Base-by-base conservation (phyloP, 192 early-diverging fungal genomes). In the Backusella morwellensis region DNA sequence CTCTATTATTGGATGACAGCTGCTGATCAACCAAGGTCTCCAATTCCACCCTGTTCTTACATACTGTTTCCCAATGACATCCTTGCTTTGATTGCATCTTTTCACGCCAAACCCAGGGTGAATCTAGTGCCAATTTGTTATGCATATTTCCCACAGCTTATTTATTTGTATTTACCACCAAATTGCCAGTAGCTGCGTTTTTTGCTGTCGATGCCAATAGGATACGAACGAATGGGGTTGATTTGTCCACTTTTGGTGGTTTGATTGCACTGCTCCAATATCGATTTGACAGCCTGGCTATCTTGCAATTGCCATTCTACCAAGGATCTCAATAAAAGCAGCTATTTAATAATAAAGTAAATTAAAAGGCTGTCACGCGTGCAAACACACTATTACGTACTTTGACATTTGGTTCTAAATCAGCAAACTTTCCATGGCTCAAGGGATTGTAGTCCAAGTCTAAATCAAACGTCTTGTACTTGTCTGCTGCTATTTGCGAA, bases 241-340 rank as follows among this genome's bases (percentile, higher is more conserved):
- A 6, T 41, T 54, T 82, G 68, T 6, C 69, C 23, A 17, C 67
- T 47, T 8, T 35, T 54, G 1, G 34, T 66, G 23, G 32, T 36
- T 17, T 36, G 40, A 56, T 68, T 63, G 38, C 56, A 66, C 6
- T 66, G 54, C 1, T 77, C 77, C 8, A 82, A 68, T 1, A 68
- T 42, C 14, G 59, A 29, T 66, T 68, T 68, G 12, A 82, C 59
- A 35, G 76, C 72, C 11, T 52, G 34, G 35, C 80, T 72, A 38
- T 82, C 80, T 68, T 77, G 73, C 3, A 82, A 32, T 19, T 82
- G 80, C 80, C 76, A 82, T 56, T 82, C 80, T 8, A 82, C 72
- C 35, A 82, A 35, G 0, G 69, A 67, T 34, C 70, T 70, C 42
- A 82, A 44, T 35, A 82, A 50, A 19, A 72, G 44, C 5, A 82